Conservation (phyloP, 768 basidiomycete species). For the Pulveroboletus sp. region DNA sequence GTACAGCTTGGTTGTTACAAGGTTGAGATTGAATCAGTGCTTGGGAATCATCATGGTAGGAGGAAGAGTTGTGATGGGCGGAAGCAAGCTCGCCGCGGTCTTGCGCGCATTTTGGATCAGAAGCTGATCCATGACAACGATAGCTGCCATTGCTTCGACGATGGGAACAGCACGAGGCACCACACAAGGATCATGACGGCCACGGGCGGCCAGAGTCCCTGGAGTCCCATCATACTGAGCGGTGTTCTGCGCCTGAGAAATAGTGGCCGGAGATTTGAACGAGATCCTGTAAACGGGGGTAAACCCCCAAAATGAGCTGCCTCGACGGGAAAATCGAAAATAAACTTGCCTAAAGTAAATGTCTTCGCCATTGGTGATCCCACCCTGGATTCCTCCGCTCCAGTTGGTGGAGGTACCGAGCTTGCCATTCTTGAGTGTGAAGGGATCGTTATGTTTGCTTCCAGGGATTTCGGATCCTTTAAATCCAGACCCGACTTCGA, state of each 20-base stretch:
- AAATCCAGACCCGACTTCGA: constrained; percentile 98
- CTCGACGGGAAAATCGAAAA: neutral
- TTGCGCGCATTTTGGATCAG: constrained; percentile 84
- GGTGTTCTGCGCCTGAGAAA: constrained; percentile 86
- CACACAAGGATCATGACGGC: constrained; percentile 96
- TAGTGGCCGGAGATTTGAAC: constrained; percentile 98
- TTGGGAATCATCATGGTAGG: constrained; percentile 81
- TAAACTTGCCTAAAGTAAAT: constrained; percentile 86
- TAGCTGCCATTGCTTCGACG: constrained; percentile 94
- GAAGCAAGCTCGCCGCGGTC: constrained; percentile 71
- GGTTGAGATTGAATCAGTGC: constrained; percentile 11
- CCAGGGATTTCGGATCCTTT: constrained; percentile 91
- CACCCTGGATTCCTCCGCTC: constrained; percentile 97
- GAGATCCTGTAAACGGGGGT: constrained; percentile 61
- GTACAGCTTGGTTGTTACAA: neutral
- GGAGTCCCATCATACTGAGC: constrained; percentile 90
- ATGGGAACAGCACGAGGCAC: constrained; percentile 97
- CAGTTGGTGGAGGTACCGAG: constrained; percentile 88
- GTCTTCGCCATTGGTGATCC: constrained; percentile 95
- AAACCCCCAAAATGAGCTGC: constrained; percentile 5
- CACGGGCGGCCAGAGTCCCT: constrained; percentile 84
- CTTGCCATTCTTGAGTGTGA: constrained; percentile 62
- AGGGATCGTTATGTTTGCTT: constrained; percentile 89
- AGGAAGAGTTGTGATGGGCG: constrained; percentile 82
- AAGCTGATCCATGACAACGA: constrained; percentile 93